These are phyloP conservation scores for Teratosphaeria zuluensis DNA, from an alignment of 2,329 filamentous ascomycete genomes.

Conservation along the genomic window DNA sequence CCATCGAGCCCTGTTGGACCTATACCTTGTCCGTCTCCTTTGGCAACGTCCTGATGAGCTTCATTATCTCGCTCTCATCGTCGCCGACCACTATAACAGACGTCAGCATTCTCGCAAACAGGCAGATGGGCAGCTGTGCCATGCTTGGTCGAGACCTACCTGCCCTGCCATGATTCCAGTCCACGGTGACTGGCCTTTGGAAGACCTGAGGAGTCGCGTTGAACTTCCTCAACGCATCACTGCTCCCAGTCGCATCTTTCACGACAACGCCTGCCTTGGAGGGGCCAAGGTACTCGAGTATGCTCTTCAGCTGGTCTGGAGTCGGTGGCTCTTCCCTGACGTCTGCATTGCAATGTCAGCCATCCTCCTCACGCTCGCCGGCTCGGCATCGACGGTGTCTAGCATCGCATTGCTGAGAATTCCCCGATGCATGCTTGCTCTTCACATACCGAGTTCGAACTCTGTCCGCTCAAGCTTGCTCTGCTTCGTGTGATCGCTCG, in stretches of 20 bases:
- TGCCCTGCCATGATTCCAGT: slow-evolving; percentile 87
- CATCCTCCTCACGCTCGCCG: not conserved
- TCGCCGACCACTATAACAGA: slow-evolving; percentile 51
- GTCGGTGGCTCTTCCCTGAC: slow-evolving; percentile 75
- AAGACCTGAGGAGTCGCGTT: slow-evolving; percentile 61
- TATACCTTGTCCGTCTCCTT: slow-evolving; percentile 26
- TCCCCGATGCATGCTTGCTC: not conserved
- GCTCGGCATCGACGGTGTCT: not conserved
- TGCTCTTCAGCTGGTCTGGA: slow-evolving; percentile 68
- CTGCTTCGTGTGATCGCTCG: slow-evolving; percentile 55
- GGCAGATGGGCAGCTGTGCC: not conserved
- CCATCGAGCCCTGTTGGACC: not conserved
- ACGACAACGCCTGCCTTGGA: slow-evolving; percentile 56
- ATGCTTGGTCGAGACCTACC: slow-evolving; percentile 31
- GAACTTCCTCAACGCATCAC: slow-evolving; percentile 71
- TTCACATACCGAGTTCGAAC: slow-evolving; percentile 58
- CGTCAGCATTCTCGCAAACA: not conserved
- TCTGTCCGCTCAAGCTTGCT: slow-evolving; percentile 51
- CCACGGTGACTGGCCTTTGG: slow-evolving; percentile 71
- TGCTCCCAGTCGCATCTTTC: slow-evolving; percentile 60
- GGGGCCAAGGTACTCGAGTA: slow-evolving; percentile 69
- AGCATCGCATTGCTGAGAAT: not conserved
- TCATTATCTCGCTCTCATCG: slow-evolving; percentile 80
- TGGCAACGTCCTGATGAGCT: slow-evolving; percentile 54
- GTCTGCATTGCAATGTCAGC: slow-evolving; percentile 33